These are phyloP conservation scores for Chalaropsis thielavioides DNA, from an alignment of 2,329 filamentous ascomycete genomes.

Conservation along the genomic window DNA sequence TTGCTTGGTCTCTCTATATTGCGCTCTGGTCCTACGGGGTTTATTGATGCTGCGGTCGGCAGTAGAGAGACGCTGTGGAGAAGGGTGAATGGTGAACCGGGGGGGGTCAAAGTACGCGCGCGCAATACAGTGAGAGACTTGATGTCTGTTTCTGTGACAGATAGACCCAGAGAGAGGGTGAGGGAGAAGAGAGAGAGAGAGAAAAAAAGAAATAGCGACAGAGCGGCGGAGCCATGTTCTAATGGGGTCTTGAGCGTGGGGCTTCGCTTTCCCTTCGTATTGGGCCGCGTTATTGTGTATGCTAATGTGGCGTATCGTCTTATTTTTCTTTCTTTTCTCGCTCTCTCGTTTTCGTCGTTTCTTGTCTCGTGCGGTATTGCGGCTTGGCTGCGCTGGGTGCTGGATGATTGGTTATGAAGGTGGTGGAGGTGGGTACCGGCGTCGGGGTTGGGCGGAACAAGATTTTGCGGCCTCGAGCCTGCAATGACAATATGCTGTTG, in stretches of 20 bases:
- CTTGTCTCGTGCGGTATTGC: not conserved
- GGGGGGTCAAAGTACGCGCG: no score
- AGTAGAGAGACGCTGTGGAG: not conserved
- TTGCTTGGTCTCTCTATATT: not conserved
- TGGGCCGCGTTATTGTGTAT: not conserved
- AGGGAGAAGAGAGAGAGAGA: not conserved
- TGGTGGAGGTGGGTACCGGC: not conserved
- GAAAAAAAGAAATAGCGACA: not conserved
- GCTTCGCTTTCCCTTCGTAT: conserved; percentile 4
- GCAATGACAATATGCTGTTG: not conserved
- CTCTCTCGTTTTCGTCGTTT: not conserved
- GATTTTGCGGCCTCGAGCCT: not conserved
- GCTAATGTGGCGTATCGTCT: conserved; percentile 3
- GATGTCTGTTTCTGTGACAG: not conserved
- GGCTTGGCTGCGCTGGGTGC: not conserved
- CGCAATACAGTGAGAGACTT: no score
- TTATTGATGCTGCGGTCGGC: not conserved
- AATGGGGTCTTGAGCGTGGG: conserved; percentile 4
- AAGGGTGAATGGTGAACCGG: no score
- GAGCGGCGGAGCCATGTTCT: not conserved
- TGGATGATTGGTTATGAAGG: not conserved
- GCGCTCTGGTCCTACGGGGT: not conserved
- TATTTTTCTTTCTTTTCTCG: not conserved
- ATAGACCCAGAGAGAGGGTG: not conserved
- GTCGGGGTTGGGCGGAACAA: not conserved